Evolutionary conservation across 2,329 filamentous ascomycete genomes (phyloP).

Genomic region (Fusarium staphyleae): DNA sequence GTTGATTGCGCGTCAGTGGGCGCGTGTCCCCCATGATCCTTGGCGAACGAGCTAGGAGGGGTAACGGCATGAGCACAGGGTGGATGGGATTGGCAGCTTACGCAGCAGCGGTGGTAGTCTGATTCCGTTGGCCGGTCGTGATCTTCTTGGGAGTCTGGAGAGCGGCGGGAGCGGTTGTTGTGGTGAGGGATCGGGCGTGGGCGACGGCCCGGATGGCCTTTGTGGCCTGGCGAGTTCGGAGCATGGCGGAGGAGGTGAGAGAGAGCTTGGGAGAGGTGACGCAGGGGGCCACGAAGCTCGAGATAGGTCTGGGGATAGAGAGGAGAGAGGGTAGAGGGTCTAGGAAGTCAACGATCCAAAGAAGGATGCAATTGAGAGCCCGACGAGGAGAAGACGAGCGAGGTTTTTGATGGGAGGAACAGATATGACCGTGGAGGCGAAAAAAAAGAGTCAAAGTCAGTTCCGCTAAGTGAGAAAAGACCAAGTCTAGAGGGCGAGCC

Average conservation of each 20-base stretch:
- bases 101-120: conserved; percentile 51
- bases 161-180: conserved; percentile 48
- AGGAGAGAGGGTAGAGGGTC: conserved; percentile 8
- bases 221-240: conserved; percentile 23
- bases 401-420: conserved; percentile 15
- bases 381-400: conserved; percentile 2
- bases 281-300: conserved; percentile 22
- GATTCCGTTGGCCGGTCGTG: conserved; percentile 11
- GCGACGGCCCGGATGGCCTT: conserved; percentile 56
- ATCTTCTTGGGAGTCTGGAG: conserved; percentile 41
- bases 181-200: conserved; percentile 52
- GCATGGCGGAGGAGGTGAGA: conserved; percentile 26
- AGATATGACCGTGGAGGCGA: conserved; percentile 16
- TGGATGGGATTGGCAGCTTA: conserved; percentile 51
- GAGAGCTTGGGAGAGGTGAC: conserved; percentile 15
- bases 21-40: conserved; percentile 1
- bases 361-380: conserved; percentile 29
- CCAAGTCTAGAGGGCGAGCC: conserved; percentile 19
- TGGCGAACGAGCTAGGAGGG: conserved; percentile 19
- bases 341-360: conserved; percentile 9
- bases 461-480: conserved; percentile 14
- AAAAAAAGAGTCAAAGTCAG: conserved; percentile 23
- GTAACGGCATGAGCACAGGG: conserved; percentile 16
- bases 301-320: background rate
- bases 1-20: background rate